phyloP scores from a whole-genome alignment of 129 eudicot species.

The Sambucus nigra region DNA sequence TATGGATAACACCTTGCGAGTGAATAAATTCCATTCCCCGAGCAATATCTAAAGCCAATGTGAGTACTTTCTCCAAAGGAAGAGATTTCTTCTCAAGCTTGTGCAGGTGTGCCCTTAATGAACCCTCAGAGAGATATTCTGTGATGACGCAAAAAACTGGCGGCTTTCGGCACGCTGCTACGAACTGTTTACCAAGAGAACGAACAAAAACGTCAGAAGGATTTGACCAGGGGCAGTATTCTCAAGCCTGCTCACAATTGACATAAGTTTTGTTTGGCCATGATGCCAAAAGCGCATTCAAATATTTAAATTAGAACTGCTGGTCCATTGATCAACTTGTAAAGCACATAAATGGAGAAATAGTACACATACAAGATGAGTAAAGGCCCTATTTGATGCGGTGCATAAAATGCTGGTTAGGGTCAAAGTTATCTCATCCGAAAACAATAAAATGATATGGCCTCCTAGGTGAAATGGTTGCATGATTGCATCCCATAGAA shows the following conservation, averaged over 20 bases:
- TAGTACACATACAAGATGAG: neutral
- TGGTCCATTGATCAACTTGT: neutral
- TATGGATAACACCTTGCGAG: constrained; percentile 77
- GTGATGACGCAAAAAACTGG: constrained; percentile 73
- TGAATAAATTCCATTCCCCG: constrained; percentile 90
- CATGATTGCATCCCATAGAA: too few species aligned
- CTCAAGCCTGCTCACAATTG: neutral
- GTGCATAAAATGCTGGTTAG: too few species aligned
- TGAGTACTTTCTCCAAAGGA: constrained; percentile 42
- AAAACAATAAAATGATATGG: too few species aligned
- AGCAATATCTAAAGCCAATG: constrained; percentile 74
- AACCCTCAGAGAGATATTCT: constrained; percentile 88
- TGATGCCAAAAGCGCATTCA: neutral
- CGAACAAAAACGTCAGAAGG: neutral
- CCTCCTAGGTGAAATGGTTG: too few species aligned
- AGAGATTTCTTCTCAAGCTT: constrained; percentile 69
- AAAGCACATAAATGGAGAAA: neutral
- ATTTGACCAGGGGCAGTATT: neutral
- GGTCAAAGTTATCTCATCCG: too few species aligned
- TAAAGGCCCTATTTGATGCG: too few species aligned
- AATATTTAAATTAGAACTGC: neutral
- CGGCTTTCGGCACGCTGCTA: constrained; percentile 73
- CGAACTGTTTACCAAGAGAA: constrained; percentile 37
- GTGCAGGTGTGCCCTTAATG: constrained; percentile 77
- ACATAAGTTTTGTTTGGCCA: neutral